phyloP scores from a whole-genome alignment of 208 protist genomes.

The Acanthamoeba lenticulata region DNA sequence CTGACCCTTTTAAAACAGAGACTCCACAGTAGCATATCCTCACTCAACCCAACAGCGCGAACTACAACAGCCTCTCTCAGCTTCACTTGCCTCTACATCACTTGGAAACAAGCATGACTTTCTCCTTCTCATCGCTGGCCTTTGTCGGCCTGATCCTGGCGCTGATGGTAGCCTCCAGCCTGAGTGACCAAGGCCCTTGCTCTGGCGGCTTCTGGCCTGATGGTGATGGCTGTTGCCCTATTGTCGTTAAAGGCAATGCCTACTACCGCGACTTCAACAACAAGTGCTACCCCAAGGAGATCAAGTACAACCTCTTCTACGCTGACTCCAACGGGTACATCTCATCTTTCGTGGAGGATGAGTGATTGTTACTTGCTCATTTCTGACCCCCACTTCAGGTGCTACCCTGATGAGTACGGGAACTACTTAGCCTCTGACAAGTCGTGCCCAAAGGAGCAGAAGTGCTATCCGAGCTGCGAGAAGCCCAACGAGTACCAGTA shows the following conservation, averaged over 20 bases:
- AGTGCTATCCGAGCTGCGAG: background rate
- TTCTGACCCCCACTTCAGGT: background rate
- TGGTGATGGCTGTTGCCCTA: background rate
- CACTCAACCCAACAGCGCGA: too few species aligned
- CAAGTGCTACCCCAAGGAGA: slow-evolving; percentile 5
- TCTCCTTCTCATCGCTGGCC: background rate
- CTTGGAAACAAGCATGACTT: background rate
- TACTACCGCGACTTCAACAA: slow-evolving; percentile 39
- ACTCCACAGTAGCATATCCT: too few species aligned
- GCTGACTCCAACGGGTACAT: background rate
- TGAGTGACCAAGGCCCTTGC: background rate
- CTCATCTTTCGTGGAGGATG: background rate
- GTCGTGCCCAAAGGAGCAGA: background rate
- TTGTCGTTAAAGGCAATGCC: background rate
- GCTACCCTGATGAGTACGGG: background rate
- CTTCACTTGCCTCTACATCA: too few species aligned
- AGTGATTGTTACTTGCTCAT: background rate
- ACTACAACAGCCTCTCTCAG: too few species aligned
- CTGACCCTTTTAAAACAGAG: too few species aligned
- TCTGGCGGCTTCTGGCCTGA: slow-evolving; percentile 10
- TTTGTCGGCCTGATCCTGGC: background rate
- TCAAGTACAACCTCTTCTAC: background rate
- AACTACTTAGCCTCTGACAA: background rate
- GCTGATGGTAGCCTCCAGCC: background rate
- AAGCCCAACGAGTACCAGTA: background rate